Evolutionary conservation across 768 basidiomycete genomes (phyloP).

Genomic region (Omphalotus guepiniiformis): DNA sequence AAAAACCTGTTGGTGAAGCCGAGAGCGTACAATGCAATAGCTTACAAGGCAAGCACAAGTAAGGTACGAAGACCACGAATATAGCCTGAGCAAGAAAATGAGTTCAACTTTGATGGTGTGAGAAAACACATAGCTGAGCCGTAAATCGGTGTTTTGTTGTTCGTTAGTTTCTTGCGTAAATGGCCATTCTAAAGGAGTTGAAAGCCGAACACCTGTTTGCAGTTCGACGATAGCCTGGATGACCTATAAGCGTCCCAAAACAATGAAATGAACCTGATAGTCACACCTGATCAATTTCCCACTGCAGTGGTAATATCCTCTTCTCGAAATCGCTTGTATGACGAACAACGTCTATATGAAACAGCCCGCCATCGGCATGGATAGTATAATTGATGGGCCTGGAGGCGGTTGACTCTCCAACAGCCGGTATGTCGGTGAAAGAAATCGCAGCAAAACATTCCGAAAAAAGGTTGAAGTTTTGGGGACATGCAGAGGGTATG

Average conservation of each 20-base stretch:
- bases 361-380: slow-evolving; percentile 59
- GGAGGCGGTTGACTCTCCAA: slow-evolving; percentile 21
- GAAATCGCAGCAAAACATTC: slow-evolving; percentile 66
- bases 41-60: slow-evolving; percentile 65
- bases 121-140: slow-evolving; percentile 56
- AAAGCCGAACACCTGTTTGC: slow-evolving; percentile 49
- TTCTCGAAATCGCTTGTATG: slow-evolving; percentile 69
- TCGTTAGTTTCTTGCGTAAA: slow-evolving; percentile 66
- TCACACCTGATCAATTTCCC: slow-evolving; percentile 70
- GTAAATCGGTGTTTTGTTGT: slow-evolving; percentile 49
- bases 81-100: slow-evolving; percentile 46
- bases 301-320: slow-evolving; percentile 67
- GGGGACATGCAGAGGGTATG: slow-evolving; percentile 57
- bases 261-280: neutral
- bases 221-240: slow-evolving; percentile 70
- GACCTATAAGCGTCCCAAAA: neutral
- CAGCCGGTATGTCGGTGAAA: slow-evolving; percentile 53
- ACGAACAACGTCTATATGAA: slow-evolving; percentile 57
- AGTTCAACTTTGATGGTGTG: slow-evolving; percentile 7
- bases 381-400: slow-evolving; percentile 63
- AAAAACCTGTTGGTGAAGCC: neutral
- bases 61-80: slow-evolving; percentile 57
- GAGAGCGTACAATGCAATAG: slow-evolving; percentile 5
- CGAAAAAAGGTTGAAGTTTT: slow-evolving; percentile 70
- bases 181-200: slow-evolving; percentile 68